A percentile compares a stretch with the other conserved stretches of the same genome.
Evolutionary conservation across 169 alveolate genomes (phyloP).

Genomic region (Plasmodium chabaudi): DNA sequence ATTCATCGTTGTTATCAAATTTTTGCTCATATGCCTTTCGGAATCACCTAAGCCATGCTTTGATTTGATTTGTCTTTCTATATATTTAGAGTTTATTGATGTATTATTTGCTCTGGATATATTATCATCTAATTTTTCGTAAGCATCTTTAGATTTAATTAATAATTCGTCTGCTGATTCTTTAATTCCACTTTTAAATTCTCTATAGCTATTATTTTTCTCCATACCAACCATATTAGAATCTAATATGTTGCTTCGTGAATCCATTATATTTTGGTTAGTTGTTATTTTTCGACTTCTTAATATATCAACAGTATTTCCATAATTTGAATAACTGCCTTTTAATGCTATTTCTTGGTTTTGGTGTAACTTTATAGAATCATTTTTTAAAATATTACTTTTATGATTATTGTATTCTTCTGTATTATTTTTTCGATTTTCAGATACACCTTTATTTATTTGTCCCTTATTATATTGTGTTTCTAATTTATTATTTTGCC

Average conservation of each 20-base stretch:
- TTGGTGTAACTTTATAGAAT: background rate
- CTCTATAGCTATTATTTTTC: constrained; percentile 24
- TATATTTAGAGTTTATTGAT: constrained; percentile 25
- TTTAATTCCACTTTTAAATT: background rate
- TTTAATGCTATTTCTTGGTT: background rate
- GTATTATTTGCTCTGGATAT: constrained; percentile 4
- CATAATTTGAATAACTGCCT: constrained; percentile 8
- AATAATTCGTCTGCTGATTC: constrained; percentile 21
- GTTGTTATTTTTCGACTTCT: background rate
- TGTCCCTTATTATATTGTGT: background rate
- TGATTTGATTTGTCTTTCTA: background rate
- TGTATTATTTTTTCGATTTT: constrained; percentile 18
- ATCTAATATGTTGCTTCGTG: background rate
- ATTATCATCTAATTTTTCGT: background rate
- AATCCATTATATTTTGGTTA: constrained; percentile 22
- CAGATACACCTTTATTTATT: background rate
- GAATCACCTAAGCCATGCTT: constrained; percentile 1
- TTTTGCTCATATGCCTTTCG: background rate
- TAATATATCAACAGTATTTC: constrained; percentile 1
- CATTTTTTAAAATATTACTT: background rate
- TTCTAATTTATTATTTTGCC: constrained; percentile 1
- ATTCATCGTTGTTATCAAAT: background rate
- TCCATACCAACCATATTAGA: constrained; percentile 3
- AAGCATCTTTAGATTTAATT: constrained; percentile 5
- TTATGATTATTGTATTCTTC: background rate